phyloP scores from a whole-genome alignment of 148 eudicot species.

The Silene latifolia region DNA sequence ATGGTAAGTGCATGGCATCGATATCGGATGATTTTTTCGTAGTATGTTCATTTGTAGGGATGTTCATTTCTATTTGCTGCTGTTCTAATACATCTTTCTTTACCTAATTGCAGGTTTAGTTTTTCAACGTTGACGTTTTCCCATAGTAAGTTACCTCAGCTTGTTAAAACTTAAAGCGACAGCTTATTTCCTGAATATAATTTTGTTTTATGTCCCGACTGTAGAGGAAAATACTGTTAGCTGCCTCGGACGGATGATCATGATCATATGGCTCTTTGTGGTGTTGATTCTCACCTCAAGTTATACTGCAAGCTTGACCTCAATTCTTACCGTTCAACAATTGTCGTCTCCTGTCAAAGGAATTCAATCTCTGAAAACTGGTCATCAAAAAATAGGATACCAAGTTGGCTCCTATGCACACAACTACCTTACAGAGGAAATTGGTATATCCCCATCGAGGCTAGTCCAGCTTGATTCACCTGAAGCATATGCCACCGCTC shows the following conservation, averaged over 20 bases:
- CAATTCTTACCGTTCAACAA: conserved; percentile 94
- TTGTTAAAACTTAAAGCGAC: background rate
- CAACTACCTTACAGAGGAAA: conserved; percentile 52
- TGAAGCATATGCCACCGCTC: conserved; percentile 65
- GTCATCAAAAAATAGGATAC: conserved; percentile 60
- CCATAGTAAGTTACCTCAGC: conserved; percentile 63
- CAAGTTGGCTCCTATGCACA: conserved; percentile 87
- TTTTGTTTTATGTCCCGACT: conserved; percentile 1
- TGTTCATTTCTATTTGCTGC: background rate
- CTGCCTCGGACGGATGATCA: conserved; percentile 69
- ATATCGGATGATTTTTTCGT: background rate
- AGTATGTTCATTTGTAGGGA: background rate
- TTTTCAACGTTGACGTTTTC: conserved; percentile 85
- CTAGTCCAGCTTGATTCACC: conserved; percentile 68
- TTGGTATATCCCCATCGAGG: conserved; percentile 62
- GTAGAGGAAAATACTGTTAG: conserved; percentile 78
- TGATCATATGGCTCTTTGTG: conserved; percentile 90
- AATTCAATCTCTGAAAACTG: conserved; percentile 49
- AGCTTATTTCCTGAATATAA: background rate
- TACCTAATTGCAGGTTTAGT: conserved; percentile 77
- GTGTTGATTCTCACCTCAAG: conserved; percentile 92
- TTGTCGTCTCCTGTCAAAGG: conserved; percentile 78
- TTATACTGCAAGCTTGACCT: conserved; percentile 95
- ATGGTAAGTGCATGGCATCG: conserved; percentile 51
- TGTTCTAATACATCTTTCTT: conserved; percentile 18